Percentiles rank a stretch among this genome's conserved stretches.
Conservation (phyloP, 2,329 filamentous ascomycete genomes). For the Shiraia sp. region DNA sequence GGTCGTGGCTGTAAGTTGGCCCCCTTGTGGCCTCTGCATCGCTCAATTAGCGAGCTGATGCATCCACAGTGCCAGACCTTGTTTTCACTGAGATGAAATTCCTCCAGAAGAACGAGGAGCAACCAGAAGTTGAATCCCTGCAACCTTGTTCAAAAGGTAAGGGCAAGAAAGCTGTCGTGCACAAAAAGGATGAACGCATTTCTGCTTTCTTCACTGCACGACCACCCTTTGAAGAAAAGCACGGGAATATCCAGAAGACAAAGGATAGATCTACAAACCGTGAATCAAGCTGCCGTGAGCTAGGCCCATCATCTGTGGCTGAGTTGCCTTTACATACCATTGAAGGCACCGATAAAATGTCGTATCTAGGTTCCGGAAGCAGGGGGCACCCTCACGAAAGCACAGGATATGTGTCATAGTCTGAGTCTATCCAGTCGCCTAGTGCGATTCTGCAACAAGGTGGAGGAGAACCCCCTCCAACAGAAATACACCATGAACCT, state of each 20-base stretch:
- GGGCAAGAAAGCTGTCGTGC: constrained; percentile 35
- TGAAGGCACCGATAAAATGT: constrained; percentile 39
- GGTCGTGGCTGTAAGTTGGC: constrained; percentile 47
- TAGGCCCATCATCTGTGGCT: constrained; percentile 11
- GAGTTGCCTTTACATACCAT: constrained; percentile 30
- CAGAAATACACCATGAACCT: neutral
- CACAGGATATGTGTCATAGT: constrained; percentile 48
- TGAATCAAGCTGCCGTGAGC: constrained; percentile 10
- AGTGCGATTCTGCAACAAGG: constrained; percentile 18
- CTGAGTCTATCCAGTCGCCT: constrained; percentile 41
- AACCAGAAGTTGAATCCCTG: constrained; percentile 27
- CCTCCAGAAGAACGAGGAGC: constrained; percentile 44
- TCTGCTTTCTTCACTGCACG: constrained; percentile 50
- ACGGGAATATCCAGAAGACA: constrained; percentile 24
- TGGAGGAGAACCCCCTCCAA: too few relatives aligned
- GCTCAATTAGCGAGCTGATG: constrained; percentile 21
- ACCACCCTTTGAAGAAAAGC: constrained; percentile 28
- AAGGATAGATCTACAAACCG: neutral
- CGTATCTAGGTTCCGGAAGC: constrained; percentile 45
- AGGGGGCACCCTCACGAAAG: constrained; percentile 35
- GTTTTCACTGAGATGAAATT: constrained; percentile 58
- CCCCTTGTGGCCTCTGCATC: constrained; percentile 10
- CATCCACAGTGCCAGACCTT: constrained; percentile 52
- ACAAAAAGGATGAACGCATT: constrained; percentile 47
- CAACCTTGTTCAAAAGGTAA: constrained; percentile 31